phyloP scores from a whole-genome alignment of 495 filamentous ascomycete genomes.

The Rhypophila decipiens region DNA sequence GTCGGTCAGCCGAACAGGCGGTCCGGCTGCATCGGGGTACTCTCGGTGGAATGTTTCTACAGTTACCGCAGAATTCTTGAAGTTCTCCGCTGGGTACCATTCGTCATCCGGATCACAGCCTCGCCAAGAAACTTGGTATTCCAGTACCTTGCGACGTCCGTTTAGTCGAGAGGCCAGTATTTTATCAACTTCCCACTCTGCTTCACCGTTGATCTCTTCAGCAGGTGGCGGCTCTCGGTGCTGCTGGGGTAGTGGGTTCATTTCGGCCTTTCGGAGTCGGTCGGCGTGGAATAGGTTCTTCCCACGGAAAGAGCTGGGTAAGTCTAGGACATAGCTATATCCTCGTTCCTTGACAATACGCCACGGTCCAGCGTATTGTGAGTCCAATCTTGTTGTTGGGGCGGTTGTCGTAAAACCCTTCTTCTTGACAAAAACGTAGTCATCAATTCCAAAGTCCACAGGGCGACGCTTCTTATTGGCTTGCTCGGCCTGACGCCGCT shows the following conservation, averaged over 20 bases:
- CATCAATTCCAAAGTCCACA: not conserved
- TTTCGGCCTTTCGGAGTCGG: not conserved
- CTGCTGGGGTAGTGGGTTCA: not conserved
- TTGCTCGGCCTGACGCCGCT: not conserved
- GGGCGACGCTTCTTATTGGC: not conserved
- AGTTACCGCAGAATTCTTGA: not conserved
- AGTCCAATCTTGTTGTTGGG: not conserved
- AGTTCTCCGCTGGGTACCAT: not conserved
- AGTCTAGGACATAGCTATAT: not conserved
- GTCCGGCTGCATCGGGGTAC: not conserved
- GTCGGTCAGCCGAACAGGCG: not conserved
- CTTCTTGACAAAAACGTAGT: not conserved
- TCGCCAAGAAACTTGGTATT: not conserved
- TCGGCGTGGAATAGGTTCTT: not conserved
- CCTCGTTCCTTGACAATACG: not conserved
- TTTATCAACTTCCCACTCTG: not conserved
- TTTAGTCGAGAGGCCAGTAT: not conserved
- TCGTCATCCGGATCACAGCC: not conserved
- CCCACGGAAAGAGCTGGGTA: not conserved
- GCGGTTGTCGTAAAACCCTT: not conserved
- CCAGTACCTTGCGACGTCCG: not conserved
- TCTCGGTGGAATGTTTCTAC: not conserved
- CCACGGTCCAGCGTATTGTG: not conserved
- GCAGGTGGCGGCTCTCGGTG: not conserved
- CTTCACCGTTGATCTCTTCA: not conserved